Evolutionary conservation across 2,329 filamentous ascomycete genomes (phyloP).

Genomic region (Colletotrichum lindemuthianum): DNA sequence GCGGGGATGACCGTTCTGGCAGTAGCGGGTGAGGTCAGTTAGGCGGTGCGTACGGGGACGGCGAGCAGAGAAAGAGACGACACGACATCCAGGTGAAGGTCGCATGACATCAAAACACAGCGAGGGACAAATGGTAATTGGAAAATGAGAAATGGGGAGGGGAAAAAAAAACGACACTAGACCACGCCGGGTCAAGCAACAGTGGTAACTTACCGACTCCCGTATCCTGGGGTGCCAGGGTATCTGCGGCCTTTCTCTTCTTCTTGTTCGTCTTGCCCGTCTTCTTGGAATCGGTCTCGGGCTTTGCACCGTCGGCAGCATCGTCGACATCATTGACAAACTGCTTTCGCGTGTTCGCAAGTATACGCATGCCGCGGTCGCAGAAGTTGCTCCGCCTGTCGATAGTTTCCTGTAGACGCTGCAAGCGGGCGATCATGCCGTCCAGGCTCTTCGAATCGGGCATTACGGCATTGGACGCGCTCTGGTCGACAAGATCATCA

Average conservation of each 20-base stretch:
- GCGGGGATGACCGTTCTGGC: constrained; percentile 64
- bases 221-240: constrained; percentile 64
- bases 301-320: constrained; percentile 57
- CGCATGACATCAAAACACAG: constrained; percentile 23
- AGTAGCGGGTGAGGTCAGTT: constrained; percentile 31
- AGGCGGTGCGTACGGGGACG: constrained; percentile 21
- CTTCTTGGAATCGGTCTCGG: constrained; percentile 56
- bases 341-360: constrained; percentile 73
- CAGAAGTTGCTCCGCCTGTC: constrained; percentile 74
- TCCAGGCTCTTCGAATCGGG: constrained; percentile 73
- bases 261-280: constrained; percentile 69
- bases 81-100: constrained; percentile 16
- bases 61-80: constrained; percentile 20
- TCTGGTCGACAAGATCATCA: constrained; percentile 76
- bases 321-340: constrained; percentile 62
- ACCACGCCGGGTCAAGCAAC: constrained; percentile 20
- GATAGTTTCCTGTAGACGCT: constrained; percentile 72
- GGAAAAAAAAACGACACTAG: constrained; percentile 8
- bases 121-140: constrained; percentile 1
- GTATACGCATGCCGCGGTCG: constrained; percentile 77
- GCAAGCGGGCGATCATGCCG: constrained; percentile 70
- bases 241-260: constrained; percentile 79
- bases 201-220: constrained; percentile 41
- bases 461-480: constrained; percentile 64
- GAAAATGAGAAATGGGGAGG: neutral